Evolutionary conservation across 176 grass and related monocot species (phyloP).

Genomic region (Raddia guianensis): DNA sequence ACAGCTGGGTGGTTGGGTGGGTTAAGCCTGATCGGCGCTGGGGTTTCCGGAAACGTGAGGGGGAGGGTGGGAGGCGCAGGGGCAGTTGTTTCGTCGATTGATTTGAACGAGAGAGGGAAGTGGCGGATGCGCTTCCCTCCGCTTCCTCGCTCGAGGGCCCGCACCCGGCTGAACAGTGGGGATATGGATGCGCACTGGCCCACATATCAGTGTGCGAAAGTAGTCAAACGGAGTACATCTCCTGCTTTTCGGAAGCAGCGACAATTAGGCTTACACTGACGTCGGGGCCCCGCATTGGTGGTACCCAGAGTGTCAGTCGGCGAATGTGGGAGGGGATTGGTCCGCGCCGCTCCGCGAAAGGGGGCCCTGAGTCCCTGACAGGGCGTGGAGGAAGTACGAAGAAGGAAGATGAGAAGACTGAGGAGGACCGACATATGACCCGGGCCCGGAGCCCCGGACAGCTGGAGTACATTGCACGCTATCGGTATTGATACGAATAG

Average conservation of each 20-base stretch:
- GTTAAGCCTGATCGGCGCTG: slow-evolving; percentile 1
- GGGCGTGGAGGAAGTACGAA: slow-evolving; percentile 8
- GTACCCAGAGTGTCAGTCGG: neutral
- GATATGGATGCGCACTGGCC: fast-evolving
- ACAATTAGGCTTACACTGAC: neutral
- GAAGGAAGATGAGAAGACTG: neutral
- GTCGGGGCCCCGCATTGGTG: fast-evolving
- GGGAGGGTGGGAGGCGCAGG: neutral
- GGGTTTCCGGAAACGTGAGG: slow-evolving; percentile 33
- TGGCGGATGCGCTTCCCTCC: neutral
- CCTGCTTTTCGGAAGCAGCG: neutral
- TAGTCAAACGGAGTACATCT: neutral
- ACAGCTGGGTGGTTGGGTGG: slow-evolving; percentile 23
- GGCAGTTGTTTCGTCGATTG: slow-evolving; percentile 22
- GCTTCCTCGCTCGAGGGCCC: neutral
- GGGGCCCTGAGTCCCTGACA: slow-evolving; percentile 27
- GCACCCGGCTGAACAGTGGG: neutral
- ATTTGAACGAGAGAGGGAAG: slow-evolving; percentile 34
- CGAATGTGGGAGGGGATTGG: too few relatives aligned
- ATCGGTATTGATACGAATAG: neutral
- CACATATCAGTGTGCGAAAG: neutral
- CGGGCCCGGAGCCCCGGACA: neutral
- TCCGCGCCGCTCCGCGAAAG: neutral
- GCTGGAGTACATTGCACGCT: neutral
- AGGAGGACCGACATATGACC: neutral